phyloP scores from a whole-genome alignment of 2,329 filamentous ascomycete species.

The Xylaria sp. region DNA sequence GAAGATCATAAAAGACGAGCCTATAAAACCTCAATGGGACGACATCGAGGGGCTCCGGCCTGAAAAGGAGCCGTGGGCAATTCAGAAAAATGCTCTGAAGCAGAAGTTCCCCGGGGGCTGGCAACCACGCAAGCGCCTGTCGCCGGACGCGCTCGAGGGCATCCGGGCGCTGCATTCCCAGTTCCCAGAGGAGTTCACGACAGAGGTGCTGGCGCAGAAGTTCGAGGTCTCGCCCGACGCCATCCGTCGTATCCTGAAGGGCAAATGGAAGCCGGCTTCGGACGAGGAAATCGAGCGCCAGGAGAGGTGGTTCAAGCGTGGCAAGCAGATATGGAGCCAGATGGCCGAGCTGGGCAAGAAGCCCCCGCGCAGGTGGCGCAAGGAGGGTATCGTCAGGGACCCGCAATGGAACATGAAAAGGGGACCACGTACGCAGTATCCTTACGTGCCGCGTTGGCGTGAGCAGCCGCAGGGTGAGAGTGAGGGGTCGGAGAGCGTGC shows the following conservation, averaged over 20 bases:
- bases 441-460: slow-evolving; percentile 27
- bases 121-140: slow-evolving; percentile 82
- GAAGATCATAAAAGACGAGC: slow-evolving; percentile 30
- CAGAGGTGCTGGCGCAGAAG: slow-evolving; percentile 69
- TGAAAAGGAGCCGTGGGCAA: slow-evolving; percentile 64
- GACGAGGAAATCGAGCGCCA: slow-evolving; percentile 61
- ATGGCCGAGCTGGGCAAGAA: slow-evolving; percentile 64
- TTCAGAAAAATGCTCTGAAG: slow-evolving; percentile 74
- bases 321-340: slow-evolving; percentile 60
- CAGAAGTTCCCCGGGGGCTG: slow-evolving; percentile 82
- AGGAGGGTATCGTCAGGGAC: slow-evolving; percentile 53
- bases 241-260: slow-evolving; percentile 82
- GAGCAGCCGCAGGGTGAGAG: slow-evolving; percentile 17
- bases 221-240: slow-evolving; percentile 89
- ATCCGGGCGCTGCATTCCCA: slow-evolving; percentile 81
- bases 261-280: slow-evolving; percentile 68
- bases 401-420: slow-evolving; percentile 44
- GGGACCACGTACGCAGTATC: slow-evolving; percentile 33
- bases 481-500: slow-evolving; percentile 30
- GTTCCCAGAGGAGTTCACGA: slow-evolving; percentile 78
- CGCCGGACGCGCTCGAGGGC: slow-evolving; percentile 88
- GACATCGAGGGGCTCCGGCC: slow-evolving; percentile 18
- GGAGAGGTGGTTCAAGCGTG: slow-evolving; percentile 63
- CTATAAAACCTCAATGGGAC: neutral
- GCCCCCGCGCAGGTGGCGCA: slow-evolving; percentile 63